phyloP scores from a whole-genome alignment of 129 eudicot species.

The Oenanthe sinensis region DNA sequence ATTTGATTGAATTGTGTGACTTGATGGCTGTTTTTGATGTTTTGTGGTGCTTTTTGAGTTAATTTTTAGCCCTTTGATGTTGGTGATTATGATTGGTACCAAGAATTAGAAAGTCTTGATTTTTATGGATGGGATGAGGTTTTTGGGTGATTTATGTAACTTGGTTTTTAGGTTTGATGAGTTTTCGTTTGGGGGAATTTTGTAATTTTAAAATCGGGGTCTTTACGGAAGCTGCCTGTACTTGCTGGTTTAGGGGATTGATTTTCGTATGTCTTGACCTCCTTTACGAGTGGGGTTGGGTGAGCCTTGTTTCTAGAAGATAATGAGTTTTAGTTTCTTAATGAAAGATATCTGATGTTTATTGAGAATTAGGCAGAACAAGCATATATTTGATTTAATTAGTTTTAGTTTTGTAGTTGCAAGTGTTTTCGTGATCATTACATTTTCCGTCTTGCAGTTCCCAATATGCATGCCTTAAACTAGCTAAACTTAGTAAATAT shows the following conservation, averaged over 20 bases:
- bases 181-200: neutral
- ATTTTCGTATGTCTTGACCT: neutral
- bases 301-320: neutral
- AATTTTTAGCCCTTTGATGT: neutral
- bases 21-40: neutral
- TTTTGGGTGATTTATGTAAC: neutral
- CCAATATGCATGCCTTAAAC: neutral
- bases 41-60: neutral
- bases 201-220: neutral
- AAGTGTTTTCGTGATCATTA: neutral
- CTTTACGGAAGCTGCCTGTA: neutral
- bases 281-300: neutral
- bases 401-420: neutral
- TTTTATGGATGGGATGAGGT: neutral
- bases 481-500: neutral
- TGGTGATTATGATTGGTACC: neutral
- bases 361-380: neutral
- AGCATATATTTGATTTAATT: no score
- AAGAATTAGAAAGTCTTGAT: neutral
- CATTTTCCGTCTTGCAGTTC: neutral
- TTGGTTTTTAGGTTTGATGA: neutral
- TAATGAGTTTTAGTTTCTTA: neutral
- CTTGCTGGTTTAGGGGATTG: neutral
- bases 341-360: neutral
- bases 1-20: neutral